A percentile compares a stretch with the other conserved stretches of the same genome.
These are phyloP conservation scores for Globisporangium cylindrosporum DNA, from an alignment of 352 stramenopile species.

Conservation along the genomic window DNA sequence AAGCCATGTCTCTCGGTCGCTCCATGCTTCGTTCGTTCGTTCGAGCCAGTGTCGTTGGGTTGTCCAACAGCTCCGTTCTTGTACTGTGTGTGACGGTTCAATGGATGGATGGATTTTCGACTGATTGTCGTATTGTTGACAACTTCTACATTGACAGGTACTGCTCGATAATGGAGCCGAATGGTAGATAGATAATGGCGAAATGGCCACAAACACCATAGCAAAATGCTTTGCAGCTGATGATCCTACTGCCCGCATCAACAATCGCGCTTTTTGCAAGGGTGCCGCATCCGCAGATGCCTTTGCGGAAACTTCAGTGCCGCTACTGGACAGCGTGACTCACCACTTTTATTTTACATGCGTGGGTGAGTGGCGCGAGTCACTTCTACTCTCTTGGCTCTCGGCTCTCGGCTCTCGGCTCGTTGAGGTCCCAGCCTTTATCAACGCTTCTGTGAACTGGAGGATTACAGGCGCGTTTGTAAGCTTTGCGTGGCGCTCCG, in stretches of 20 bases:
- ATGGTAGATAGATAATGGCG: neutral
- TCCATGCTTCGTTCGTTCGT: neutral
- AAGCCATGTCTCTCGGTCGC: slow-evolving; percentile 11
- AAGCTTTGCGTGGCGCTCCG: neutral
- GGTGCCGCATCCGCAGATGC: neutral
- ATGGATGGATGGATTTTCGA: neutral
- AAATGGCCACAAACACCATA: slow-evolving; percentile 3
- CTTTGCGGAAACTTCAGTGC: neutral
- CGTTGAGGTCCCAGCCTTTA: neutral
- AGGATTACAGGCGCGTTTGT: neutral
- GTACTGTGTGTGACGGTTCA: neutral
- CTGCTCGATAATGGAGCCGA: neutral
- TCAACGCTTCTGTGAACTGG: neutral
- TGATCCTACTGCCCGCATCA: neutral
- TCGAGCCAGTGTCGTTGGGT: slow-evolving; percentile 1
- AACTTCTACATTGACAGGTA: neutral
- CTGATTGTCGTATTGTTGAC: slow-evolving; percentile 1
- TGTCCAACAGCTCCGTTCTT: neutral
- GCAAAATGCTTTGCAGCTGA: neutral
- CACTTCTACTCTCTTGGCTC: neutral
- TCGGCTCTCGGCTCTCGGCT: neutral
- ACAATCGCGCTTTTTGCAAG: slow-evolving; percentile 1
- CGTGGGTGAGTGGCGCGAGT: neutral
- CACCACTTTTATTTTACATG: neutral
- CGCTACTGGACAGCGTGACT: neutral